phyloP scores from a whole-genome alignment of 208 protist species.

The Trypanosoma rangeli region DNA sequence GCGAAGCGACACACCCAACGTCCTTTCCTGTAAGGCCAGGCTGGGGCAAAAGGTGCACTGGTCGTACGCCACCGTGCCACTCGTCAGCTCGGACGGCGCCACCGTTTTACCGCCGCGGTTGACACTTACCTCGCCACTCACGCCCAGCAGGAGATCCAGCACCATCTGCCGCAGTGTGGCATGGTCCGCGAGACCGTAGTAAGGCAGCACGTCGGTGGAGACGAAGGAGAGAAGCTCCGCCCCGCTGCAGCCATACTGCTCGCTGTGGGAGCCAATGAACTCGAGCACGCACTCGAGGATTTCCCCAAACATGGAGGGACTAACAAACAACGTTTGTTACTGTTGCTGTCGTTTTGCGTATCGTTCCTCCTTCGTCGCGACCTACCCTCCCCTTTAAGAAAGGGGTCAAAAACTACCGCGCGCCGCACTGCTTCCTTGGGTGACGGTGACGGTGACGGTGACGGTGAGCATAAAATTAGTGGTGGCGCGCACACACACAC shows the following conservation, averaged over 20 bases:
- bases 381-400: neutral
- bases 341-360: neutral
- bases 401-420: neutral
- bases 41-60: constrained; percentile 22
- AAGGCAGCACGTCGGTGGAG: constrained; percentile 59
- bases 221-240: constrained; percentile 69
- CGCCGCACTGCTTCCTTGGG: neutral
- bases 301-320: constrained; percentile 54
- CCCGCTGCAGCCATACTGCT: constrained; percentile 44
- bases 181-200: constrained; percentile 43
- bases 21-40: constrained; percentile 25
- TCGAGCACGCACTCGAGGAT: constrained; percentile 47
- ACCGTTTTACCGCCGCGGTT: constrained; percentile 4
- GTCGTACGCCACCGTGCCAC: constrained; percentile 23
- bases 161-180: constrained; percentile 48
- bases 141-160: constrained; percentile 32
- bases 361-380: neutral
- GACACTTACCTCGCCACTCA: constrained; percentile 19
- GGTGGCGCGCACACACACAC: neutral
- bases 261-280: constrained; percentile 67
- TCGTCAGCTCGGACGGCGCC: neutral
- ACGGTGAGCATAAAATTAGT: neutral
- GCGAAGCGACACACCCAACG: constrained; percentile 29
- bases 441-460: neutral
- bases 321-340: neutral